Base-by-base conservation (phyloP, 768 basidiomycete genomes). In the Phanerodontia chrysosporium region DNA sequence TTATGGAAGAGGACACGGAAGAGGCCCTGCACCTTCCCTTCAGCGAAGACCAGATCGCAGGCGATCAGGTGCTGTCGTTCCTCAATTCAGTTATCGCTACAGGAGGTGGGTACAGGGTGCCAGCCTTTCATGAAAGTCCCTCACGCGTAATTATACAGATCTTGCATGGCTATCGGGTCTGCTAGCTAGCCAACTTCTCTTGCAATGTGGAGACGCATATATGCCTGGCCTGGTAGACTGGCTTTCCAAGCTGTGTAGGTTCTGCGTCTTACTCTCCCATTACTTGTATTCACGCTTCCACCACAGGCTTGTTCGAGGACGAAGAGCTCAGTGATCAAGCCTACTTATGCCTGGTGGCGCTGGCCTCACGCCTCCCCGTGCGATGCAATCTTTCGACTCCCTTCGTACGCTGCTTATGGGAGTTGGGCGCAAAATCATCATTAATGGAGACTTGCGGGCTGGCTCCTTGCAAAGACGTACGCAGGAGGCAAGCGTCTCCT, bases 161-260 rank as follows among this genome's bases (percentile, higher is more conserved):
- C 48, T 70, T 14, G 55, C 61, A 9, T 73, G 74, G 44, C 70
- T 80, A 25, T 65, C 67, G 18, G 60, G 78, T 22, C 58, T 82
- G 8, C 68, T 87, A 3, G 70, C 74, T 36, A 72, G 73, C 36
- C 77, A 80, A n/a, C 61, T 75, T 27, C 66, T 86, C 48, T 64
- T 65, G 24, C 32, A 25, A 27, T 53, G 69, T 58, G 48, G 62
- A 78, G 29, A 70, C 72, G 24, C 14, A 1, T 6, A 53, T 16
- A 53, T 12, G 39, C 52, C 52, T 24, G n/a, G 21, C 13, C 62
- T 78, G 18, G 61, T 80, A 16, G 65, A 72, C 16, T 80, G 75
- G 66, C 62, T 85, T 9, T 79, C 76, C 53, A 53, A 44, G 62
- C 78, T 49, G 80, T 84, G 4, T 80, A 57, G 13, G 63, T 39